phyloP scores from a whole-genome alignment of 176 grass and related monocot species.

The Chloris gayana region DNA sequence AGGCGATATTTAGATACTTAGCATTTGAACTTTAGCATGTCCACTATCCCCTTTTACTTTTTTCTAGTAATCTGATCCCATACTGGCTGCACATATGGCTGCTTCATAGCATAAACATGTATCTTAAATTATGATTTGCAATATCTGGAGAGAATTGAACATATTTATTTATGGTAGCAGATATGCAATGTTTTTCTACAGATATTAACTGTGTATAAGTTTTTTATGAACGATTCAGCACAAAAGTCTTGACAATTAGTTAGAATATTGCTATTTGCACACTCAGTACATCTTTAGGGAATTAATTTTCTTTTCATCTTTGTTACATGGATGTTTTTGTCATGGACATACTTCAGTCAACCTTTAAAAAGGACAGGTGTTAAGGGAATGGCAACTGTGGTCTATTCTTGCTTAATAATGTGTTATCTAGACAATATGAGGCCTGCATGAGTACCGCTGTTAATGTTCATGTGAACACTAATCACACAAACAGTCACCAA shows the following conservation, averaged over 20 bases:
- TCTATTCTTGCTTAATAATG: background rate
- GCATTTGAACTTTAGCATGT: slow-evolving; percentile 9
- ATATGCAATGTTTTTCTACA: slow-evolving; percentile 25
- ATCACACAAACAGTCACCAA: background rate
- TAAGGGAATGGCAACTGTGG: background rate
- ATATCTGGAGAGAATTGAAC: background rate
- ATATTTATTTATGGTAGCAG: slow-evolving; percentile 16
- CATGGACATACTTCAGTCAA: background rate
- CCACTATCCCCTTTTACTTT: slow-evolving; percentile 6
- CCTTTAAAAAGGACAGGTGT: background rate
- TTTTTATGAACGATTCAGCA: background rate
- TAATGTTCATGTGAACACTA: background rate
- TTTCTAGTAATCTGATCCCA: slow-evolving; percentile 4
- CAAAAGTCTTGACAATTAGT: background rate
- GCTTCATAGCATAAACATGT: slow-evolving; percentile 8
- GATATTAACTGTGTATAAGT: too few species aligned
- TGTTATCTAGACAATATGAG: background rate
- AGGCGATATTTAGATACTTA: background rate
- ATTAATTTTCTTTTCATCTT: background rate
- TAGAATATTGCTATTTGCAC: slow-evolving; percentile 1
- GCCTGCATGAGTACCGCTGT: background rate
- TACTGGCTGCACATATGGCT: slow-evolving; percentile 10
- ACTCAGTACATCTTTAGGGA: background rate
- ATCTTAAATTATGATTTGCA: slow-evolving; percentile 21
- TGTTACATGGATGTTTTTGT: background rate